These are phyloP conservation scores for Escallonia rubra DNA, from an alignment of 129 eudicot species.

Conservation along the genomic window DNA sequence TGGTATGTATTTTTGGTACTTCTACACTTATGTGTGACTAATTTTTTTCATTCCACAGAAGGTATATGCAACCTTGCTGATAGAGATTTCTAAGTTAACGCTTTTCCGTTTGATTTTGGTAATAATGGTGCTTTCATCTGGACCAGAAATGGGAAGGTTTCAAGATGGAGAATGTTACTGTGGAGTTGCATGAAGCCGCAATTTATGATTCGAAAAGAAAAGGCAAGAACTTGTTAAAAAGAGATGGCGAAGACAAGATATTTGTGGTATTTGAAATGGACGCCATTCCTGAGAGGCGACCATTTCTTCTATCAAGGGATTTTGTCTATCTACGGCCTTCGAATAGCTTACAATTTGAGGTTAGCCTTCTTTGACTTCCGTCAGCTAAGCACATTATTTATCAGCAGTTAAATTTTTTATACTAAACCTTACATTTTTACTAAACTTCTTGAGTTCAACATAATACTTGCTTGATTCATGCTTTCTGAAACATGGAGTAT, in stretches of 20 bases:
- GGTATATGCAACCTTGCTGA: not conserved
- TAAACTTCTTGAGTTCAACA: not conserved
- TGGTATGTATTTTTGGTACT: not conserved
- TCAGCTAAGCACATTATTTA: not conserved
- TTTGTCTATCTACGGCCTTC: constrained; percentile 23
- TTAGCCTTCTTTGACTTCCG: not conserved
- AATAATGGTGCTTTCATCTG: not conserved
- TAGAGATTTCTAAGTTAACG: not conserved
- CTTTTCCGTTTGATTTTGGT: not conserved
- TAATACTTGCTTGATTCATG: no score
- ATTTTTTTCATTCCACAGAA: not conserved
- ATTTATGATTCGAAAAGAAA: constrained; percentile 10
- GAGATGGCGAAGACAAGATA: constrained; percentile 2
- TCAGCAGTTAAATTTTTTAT: no score
- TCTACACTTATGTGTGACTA: no score
- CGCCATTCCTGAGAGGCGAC: constrained; percentile 17
- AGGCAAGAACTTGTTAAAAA: not conserved
- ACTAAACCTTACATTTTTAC: no score
- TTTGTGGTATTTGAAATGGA: constrained; percentile 20
- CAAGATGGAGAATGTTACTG: constrained; percentile 17
- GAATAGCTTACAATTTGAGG: constrained; percentile 11
- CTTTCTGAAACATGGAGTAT: no score
- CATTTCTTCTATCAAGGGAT: constrained; percentile 31
- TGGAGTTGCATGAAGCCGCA: constrained; percentile 21
- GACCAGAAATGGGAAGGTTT: constrained; percentile 29